A percentile compares a stretch with the other conserved stretches of the same genome.
Conservation (phyloP, 257 asterid genomes). For the Rauvolfia tetraphylla region DNA sequence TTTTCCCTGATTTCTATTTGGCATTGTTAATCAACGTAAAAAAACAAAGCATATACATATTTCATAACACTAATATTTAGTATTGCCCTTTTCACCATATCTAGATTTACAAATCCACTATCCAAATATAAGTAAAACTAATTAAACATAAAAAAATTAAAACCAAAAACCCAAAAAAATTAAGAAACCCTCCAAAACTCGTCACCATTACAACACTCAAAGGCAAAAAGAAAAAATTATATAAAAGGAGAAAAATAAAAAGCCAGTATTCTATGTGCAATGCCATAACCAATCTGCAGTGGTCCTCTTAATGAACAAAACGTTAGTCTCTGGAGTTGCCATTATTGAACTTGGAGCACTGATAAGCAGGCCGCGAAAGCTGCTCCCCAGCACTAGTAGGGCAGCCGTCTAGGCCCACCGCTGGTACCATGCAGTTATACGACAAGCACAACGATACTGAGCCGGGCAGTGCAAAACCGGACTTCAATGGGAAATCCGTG, state of each 20-base stretch:
- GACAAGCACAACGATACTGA: slow-evolving; percentile 59
- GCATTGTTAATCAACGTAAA: too few species aligned
- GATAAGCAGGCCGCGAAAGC: slow-evolving; percentile 58
- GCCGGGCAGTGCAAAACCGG: slow-evolving; percentile 44
- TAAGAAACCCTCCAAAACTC: neutral
- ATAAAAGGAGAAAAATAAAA: neutral
- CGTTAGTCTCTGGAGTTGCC: slow-evolving; percentile 9
- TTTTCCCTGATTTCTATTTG: too few species aligned
- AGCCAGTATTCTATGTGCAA: neutral
- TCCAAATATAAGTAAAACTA: too few species aligned
- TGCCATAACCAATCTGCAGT: neutral
- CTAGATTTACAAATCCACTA: too few species aligned
- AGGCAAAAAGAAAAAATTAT: neutral
- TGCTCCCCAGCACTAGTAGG: slow-evolving; percentile 63
- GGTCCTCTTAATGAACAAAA: neutral
- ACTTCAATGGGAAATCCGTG: slow-evolving; percentile 44
- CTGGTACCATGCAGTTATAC: slow-evolving; percentile 56
- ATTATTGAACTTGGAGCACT: slow-evolving; percentile 45
- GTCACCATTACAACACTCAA: neutral
- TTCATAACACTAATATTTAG: too few species aligned
- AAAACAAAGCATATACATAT: too few species aligned
- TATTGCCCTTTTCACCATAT: too few species aligned
- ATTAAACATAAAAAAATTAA: too few species aligned
- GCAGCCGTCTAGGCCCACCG: slow-evolving; percentile 49
- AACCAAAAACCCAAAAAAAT: neutral